Percentiles rank a stretch among this genome's conserved stretches.
These are phyloP conservation scores for Pseudomicrostroma phylloplanum DNA, from an alignment of 1,284 basidiomycete genomes.

Conservation along the genomic window DNA sequence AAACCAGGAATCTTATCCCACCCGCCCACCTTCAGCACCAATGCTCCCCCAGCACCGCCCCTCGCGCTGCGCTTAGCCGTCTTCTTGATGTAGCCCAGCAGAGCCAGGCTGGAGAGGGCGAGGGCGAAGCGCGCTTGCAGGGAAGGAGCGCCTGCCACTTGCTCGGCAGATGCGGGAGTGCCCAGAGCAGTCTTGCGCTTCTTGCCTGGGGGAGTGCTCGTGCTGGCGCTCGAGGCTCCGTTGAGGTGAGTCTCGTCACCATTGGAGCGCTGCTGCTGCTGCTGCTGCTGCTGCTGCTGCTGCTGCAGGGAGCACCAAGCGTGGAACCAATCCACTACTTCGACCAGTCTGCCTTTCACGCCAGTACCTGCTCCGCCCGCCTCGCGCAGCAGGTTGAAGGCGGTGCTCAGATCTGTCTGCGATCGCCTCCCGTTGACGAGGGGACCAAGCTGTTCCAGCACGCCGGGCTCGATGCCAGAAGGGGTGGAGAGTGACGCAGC, in stretches of 20 bases:
- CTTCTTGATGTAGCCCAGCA: constrained; percentile 8
- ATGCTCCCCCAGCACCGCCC: background rate
- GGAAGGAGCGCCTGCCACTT: background rate
- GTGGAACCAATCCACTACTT: background rate
- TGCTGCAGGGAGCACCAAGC: background rate
- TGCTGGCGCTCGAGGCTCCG: background rate
- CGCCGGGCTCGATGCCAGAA: too few relatives aligned
- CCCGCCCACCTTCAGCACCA: background rate
- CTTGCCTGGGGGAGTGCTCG: background rate
- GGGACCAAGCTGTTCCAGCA: background rate
- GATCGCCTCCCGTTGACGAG: background rate
- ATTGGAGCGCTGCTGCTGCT: background rate
- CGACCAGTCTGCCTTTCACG: background rate
- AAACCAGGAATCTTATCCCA: background rate
- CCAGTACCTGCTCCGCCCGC: constrained; percentile 3
- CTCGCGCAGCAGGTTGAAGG: constrained; percentile 4
- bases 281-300: background rate
- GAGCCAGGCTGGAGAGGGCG: background rate
- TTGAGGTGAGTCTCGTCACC: background rate
- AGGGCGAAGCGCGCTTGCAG: constrained; percentile 7
- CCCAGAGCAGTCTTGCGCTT: background rate
- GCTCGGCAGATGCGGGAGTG: background rate
- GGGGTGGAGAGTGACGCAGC: background rate
- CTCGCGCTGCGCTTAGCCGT: background rate
- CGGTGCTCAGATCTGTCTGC: constrained; percentile 2